Conservation (phyloP, 73 alveolate genomes). For the Symbiodinium natans region DNA sequence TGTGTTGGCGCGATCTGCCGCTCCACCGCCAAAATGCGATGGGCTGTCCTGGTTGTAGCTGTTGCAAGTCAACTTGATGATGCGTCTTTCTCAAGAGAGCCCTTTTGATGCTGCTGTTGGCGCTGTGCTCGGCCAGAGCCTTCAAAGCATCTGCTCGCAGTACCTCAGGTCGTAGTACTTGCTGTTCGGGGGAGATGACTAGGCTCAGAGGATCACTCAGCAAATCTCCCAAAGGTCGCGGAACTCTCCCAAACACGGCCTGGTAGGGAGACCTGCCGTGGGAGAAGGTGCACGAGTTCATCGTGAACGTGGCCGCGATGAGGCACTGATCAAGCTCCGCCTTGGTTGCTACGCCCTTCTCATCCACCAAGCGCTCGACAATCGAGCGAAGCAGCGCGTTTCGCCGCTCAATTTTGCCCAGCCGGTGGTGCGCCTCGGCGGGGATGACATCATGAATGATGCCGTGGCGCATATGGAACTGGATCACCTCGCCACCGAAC, state of each 20-base stretch:
- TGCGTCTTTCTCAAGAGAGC: constrained; percentile 20
- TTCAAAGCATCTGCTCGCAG: constrained; percentile 30
- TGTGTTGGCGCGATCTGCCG: constrained; percentile 16
- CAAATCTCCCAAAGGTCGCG: neutral
- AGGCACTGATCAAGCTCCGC: neutral
- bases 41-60: neutral
- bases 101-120: neutral
- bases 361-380: neutral
- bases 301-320: neutral
- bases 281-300: neutral
- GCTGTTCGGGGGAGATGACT: neutral
- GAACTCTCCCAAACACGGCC: neutral
- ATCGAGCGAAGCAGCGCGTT: neutral
- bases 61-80: neutral
- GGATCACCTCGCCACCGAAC: neutral
- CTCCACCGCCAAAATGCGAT: neutral
- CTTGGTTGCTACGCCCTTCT: neutral
- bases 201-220: neutral
- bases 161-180: neutral
- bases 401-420: constrained; percentile 26
- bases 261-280: constrained; percentile 11
- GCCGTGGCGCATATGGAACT: constrained; percentile 3
- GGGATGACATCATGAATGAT: neutral
- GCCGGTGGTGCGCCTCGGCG: constrained; percentile 28
- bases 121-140: neutral